Percentiles rank a stretch among this genome's conserved stretches.
These are phyloP conservation scores for Populus pruinosa DNA, from an alignment of 345 rosid genomes.

Conservation along the genomic window DNA sequence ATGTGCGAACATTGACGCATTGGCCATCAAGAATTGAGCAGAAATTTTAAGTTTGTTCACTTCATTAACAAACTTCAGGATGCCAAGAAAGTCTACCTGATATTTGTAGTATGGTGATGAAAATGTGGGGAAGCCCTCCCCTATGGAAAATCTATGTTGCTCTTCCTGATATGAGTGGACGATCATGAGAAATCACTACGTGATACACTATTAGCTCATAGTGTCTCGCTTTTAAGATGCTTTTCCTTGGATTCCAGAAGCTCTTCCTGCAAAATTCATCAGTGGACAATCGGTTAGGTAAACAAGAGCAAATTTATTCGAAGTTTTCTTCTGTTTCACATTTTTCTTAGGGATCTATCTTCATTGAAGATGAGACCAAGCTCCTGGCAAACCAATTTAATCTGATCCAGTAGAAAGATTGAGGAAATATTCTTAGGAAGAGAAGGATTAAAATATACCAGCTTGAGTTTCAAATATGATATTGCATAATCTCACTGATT, in stretches of 20 bases:
- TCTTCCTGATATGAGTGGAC: neutral
- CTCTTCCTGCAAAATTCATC: conserved; percentile 28
- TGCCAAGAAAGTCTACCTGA: neutral
- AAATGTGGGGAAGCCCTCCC: no score
- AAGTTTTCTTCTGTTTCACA: neutral
- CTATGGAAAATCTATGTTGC: neutral
- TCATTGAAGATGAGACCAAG: neutral
- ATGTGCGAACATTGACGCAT: neutral
- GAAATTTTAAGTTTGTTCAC: neutral
- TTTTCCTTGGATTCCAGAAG: conserved; percentile 18
- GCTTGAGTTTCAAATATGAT: conserved; percentile 46
- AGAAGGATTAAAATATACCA: conserved; percentile 38
- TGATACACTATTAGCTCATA: neutral
- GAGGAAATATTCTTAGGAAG: neutral
- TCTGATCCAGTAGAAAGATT: neutral
- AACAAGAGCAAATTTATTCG: neutral
- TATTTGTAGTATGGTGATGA: no score
- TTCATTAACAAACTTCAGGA: neutral
- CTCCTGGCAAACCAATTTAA: neutral
- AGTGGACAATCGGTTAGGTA: neutral
- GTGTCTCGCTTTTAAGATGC: neutral
- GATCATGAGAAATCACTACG: neutral
- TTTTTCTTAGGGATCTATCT: neutral
- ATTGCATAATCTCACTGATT: conserved; percentile 45
- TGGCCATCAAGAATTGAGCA: neutral